A percentile compares a stretch with the other conserved stretches of the same genome.
These are phyloP conservation scores for Aspergillus indologenus DNA, from an alignment of 495 filamentous ascomycete genomes.

Conservation along the genomic window DNA sequence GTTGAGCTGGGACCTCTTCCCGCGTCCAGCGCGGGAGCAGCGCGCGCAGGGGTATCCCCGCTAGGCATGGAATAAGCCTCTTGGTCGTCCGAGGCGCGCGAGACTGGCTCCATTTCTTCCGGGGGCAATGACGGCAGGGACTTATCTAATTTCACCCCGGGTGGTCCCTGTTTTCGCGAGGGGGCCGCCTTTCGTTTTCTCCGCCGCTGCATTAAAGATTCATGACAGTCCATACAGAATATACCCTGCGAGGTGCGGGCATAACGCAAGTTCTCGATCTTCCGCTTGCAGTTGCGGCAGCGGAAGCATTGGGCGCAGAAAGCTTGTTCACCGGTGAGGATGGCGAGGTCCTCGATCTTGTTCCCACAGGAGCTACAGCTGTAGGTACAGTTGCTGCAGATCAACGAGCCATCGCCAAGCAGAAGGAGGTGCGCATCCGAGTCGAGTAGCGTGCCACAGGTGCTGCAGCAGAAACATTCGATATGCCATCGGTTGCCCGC, in stretches of 20 bases:
- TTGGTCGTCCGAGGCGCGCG: conserved; percentile 65
- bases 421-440: conserved; percentile 97
- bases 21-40: conserved; percentile 34
- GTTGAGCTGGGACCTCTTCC: conserved; percentile 20
- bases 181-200: conserved; percentile 63
- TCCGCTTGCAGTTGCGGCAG: conserved; percentile 95
- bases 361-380: conserved; percentile 96
- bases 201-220: conserved; percentile 94
- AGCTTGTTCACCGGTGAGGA: conserved; percentile 97
- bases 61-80: conserved; percentile 61
- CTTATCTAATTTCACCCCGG: conserved; percentile 77
- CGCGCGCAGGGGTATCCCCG: conserved; percentile 67
- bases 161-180: conserved; percentile 52
- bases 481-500: conserved; percentile 99
- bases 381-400: conserved; percentile 99
- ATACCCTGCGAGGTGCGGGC: conserved; percentile 97
- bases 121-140: conserved; percentile 90
- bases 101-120: conserved; percentile 55
- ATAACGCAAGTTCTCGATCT: conserved; percentile 98
- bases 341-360: conserved; percentile 98
- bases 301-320: conserved; percentile 97
- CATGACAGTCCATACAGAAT: conserved; percentile 99
- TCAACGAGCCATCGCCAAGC: conserved; percentile 94
- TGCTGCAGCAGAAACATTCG: conserved; percentile 98
- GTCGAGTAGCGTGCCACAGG: conserved; percentile 90